Evolutionary conservation across 2,329 filamentous ascomycete species (phyloP).

Genomic region (Fonsecaea monophora): DNA sequence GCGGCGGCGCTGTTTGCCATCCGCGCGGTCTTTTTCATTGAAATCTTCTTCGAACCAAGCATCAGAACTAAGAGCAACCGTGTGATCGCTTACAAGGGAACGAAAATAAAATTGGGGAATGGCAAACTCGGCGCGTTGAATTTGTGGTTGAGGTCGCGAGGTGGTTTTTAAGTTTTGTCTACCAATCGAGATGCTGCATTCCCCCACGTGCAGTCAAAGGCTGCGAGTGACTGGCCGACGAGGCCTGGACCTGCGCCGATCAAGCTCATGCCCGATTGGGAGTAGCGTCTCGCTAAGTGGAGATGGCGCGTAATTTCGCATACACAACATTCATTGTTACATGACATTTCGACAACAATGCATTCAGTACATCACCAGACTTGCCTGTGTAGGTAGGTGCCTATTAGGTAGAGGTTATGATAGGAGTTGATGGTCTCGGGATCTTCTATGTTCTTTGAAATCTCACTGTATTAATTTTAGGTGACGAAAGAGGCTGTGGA

Average conservation of each 20-base stretch:
- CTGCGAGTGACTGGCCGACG: not conserved
- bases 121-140: not conserved
- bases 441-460: too few relatives aligned
- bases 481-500: not conserved
- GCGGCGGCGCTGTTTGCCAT: conserved; percentile 8
- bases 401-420: not conserved
- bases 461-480: not conserved
- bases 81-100: conserved; percentile 3
- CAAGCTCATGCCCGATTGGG: not conserved
- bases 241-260: not conserved
- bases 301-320: not conserved
- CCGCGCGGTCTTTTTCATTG: not conserved
- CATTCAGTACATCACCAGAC: not conserved
- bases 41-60: conserved; percentile 10
- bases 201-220: not conserved
- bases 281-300: not conserved
- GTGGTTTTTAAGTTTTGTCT: conserved; percentile 3
- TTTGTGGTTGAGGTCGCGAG: not conserved
- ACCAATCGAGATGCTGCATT: not conserved
- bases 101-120: not conserved
- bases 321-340: not conserved
- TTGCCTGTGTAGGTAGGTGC: not conserved
- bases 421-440: not conserved
- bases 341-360: not conserved
- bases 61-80: conserved; percentile 1